Evolutionary conservation across 495 filamentous ascomycete genomes (phyloP).

Genomic region (Cairneyella variabilis): DNA sequence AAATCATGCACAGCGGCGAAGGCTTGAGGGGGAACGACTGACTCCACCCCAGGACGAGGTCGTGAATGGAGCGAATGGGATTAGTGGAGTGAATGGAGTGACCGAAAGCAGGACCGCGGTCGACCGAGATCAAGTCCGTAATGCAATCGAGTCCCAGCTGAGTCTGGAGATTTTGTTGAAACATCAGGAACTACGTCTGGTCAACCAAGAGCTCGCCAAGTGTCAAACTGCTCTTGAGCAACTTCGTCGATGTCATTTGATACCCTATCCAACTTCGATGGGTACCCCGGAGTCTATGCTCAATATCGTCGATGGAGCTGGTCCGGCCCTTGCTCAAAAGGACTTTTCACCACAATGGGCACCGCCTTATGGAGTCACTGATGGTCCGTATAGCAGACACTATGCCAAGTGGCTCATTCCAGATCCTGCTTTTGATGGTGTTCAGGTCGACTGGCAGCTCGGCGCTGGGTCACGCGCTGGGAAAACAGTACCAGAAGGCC

Average conservation of each 20-base stretch:
- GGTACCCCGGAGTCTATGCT: slow-evolving; percentile 57
- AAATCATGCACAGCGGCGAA: slow-evolving; percentile 29
- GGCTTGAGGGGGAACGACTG: slow-evolving; percentile 27
- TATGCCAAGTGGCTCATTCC: slow-evolving; percentile 92
- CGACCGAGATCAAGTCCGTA: slow-evolving; percentile 47
- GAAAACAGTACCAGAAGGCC: slow-evolving; percentile 54
- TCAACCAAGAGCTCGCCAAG: slow-evolving; percentile 95
- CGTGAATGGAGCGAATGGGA: slow-evolving; percentile 1
- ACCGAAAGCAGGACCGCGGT: slow-evolving; percentile 6
- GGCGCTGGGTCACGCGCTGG: slow-evolving; percentile 29
- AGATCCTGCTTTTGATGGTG: slow-evolving; percentile 81
- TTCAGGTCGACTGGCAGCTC: slow-evolving; percentile 35
- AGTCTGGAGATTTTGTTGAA: slow-evolving; percentile 89
- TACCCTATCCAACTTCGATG: slow-evolving; percentile 72
- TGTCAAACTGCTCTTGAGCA: slow-evolving; percentile 95
- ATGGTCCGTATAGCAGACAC: slow-evolving; percentile 90
- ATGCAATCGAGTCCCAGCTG: slow-evolving; percentile 79
- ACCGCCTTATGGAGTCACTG: slow-evolving; percentile 80
- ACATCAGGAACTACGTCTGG: slow-evolving; percentile 87
- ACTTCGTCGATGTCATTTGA: slow-evolving; percentile 82
- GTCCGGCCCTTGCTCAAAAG: slow-evolving; percentile 60
- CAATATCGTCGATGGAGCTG: slow-evolving; percentile 67
- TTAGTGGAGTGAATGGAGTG: too few species aligned
- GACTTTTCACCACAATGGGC: slow-evolving; percentile 55
- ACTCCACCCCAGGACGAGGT: slow-evolving; percentile 1